A percentile compares a stretch with the other conserved stretches of the same genome.
Evolutionary conservation across 108 stramenopile genomes (phyloP).

Genomic region (Parmales sp.): DNA sequence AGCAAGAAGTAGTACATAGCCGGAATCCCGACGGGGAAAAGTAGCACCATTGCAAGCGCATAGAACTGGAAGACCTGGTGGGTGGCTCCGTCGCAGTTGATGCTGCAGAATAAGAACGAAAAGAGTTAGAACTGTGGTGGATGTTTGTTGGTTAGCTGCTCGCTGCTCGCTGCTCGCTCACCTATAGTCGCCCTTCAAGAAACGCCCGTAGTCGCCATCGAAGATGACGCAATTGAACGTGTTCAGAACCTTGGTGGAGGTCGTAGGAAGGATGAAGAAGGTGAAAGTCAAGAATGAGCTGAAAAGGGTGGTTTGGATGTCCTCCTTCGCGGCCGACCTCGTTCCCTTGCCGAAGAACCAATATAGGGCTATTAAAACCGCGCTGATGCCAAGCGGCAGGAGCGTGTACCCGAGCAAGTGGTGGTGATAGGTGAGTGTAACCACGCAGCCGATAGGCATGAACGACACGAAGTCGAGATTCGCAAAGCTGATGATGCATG

Average conservation of each 20-base stretch:
- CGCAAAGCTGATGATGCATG: too few relatives aligned
- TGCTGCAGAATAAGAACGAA: too few relatives aligned
- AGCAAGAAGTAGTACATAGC: neutral
- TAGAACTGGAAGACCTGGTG: neutral
- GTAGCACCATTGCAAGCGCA: neutral
- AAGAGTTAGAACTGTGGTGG: too few relatives aligned
- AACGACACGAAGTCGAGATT: neutral
- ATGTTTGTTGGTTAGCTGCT: too few relatives aligned
- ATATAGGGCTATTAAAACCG: neutral
- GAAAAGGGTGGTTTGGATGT: neutral
- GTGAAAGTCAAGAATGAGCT: neutral
- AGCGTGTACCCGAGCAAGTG: neutral
- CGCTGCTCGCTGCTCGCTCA: too few relatives aligned
- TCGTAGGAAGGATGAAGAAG: neutral
- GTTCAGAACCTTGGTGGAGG: neutral
- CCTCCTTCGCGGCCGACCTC: neutral
- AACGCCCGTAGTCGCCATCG: neutral
- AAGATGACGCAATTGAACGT: neutral
- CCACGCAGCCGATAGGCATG: conserved; percentile 5
- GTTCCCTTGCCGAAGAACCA: neutral
- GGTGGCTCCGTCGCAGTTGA: neutral
- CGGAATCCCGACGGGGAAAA: neutral
- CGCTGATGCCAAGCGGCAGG: neutral
- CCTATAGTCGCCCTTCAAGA: neutral
- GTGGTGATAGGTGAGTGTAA: neutral